phyloP scores from a whole-genome alignment of 768 basidiomycete species.

The Hemileccinum rubropunctum region DNA sequence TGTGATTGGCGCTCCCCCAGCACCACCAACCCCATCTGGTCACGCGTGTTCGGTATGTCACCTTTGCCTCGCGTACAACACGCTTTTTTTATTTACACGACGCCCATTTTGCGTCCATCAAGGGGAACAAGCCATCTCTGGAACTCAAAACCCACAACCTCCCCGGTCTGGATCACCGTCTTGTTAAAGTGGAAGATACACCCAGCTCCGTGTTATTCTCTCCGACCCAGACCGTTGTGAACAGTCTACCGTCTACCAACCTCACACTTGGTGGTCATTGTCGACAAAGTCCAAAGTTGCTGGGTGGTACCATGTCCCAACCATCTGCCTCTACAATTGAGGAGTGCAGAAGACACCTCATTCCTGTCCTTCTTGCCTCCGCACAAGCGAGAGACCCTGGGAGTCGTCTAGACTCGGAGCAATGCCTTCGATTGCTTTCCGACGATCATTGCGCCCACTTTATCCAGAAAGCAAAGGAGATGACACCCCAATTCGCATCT shows the following conservation, averaged over 20 bases:
- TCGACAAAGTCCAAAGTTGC: not conserved
- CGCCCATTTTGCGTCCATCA: not conserved
- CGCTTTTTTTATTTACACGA: slow-evolving; percentile 7
- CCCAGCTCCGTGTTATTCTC: slow-evolving; percentile 7
- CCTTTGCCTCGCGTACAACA: slow-evolving; percentile 1
- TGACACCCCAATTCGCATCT: slow-evolving; percentile 21
- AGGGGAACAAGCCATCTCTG: slow-evolving; percentile 8
- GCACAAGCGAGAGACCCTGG: slow-evolving; percentile 15
- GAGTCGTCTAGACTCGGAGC: slow-evolving; percentile 12
- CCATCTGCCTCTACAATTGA: slow-evolving; percentile 19
- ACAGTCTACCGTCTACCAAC: slow-evolving; percentile 4
- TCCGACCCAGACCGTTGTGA: slow-evolving; percentile 10
- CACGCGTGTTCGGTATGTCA: slow-evolving; percentile 21
- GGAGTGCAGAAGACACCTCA: slow-evolving; percentile 24
- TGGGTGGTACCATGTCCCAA: slow-evolving; percentile 6
- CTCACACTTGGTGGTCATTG: not conserved
- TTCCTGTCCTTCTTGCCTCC: slow-evolving; percentile 22
- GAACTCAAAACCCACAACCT: slow-evolving; percentile 16
- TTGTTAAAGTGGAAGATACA: slow-evolving; percentile 2
- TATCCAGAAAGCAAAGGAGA: slow-evolving; percentile 23
- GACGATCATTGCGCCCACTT: slow-evolving; percentile 25
- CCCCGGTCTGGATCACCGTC: not conserved
- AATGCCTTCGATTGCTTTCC: slow-evolving; percentile 25
- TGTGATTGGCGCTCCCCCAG: slow-evolving; percentile 15
- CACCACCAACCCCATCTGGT: not conserved